phyloP scores from a whole-genome alignment of 306 rosid genomes.

The Coriaria nepalensis region DNA sequence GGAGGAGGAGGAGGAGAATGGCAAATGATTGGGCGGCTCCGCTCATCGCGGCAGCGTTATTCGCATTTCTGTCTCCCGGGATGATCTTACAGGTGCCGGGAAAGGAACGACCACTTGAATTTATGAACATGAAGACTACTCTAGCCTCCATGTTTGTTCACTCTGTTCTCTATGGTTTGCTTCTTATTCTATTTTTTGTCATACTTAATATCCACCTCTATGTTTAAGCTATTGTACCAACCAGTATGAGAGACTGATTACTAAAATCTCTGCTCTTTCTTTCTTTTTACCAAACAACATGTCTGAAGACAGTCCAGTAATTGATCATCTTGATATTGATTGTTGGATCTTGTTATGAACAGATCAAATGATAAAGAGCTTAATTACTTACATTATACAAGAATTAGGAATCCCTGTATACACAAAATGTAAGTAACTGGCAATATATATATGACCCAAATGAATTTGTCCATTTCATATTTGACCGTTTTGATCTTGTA shows the following conservation, averaged over 20 bases:
- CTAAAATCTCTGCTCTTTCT: not conserved
- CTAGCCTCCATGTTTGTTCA: slow-evolving; percentile 73
- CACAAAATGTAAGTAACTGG: too few species aligned
- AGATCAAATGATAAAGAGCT: too few species aligned
- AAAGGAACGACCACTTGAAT: slow-evolving; percentile 41
- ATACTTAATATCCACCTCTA: slow-evolving; percentile 62
- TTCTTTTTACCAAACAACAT: not conserved
- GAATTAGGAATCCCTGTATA: too few species aligned
- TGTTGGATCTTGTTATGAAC: too few species aligned
- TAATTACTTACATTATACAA: too few species aligned
- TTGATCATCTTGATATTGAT: too few species aligned
- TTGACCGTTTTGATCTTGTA: too few species aligned
- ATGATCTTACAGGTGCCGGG: slow-evolving; percentile 83
- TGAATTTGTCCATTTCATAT: too few species aligned
- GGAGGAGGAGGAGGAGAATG: not conserved
- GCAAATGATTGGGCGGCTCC: slow-evolving; percentile 85
- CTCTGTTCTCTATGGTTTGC: slow-evolving; percentile 62
- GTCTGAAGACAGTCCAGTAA: too few species aligned
- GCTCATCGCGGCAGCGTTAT: slow-evolving; percentile 60
- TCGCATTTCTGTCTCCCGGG: slow-evolving; percentile 73
- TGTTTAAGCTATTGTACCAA: slow-evolving; percentile 15
- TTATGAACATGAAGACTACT: slow-evolving; percentile 81
- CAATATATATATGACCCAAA: too few species aligned
- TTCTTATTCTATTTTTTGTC: slow-evolving; percentile 54
- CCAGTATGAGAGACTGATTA: too few species aligned